A percentile compares a stretch with the other conserved stretches of the same genome.
These are phyloP conservation scores for Boletus sp. DNA, from an alignment of 768 basidiomycete species.

Conservation along the genomic window DNA sequence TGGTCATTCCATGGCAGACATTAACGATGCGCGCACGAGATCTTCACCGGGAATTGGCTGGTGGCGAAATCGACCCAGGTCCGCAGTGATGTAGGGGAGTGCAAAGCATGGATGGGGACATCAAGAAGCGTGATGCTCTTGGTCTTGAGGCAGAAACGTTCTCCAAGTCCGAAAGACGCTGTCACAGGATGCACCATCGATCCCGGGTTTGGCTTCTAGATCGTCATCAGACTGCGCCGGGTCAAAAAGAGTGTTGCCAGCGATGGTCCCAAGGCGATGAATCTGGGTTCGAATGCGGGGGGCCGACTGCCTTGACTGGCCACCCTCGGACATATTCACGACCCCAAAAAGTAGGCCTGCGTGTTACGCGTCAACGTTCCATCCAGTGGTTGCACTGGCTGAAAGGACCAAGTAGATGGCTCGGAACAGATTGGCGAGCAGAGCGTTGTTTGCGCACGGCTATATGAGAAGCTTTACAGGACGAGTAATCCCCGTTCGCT, in stretches of 20 bases:
- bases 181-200: constrained; percentile 9
- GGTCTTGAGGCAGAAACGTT: constrained; percentile 27
- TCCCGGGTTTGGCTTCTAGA: constrained; percentile 2
- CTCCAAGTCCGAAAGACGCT: constrained; percentile 22
- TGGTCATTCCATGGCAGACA: neutral
- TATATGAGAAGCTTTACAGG: constrained; percentile 19
- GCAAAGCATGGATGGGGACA: constrained; percentile 11
- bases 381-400: neutral
- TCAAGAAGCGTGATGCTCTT: constrained; percentile 9
- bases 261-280: neutral
- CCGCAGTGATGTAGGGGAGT: constrained; percentile 25
- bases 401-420: neutral
- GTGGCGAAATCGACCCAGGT: constrained; percentile 11
- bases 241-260: constrained; percentile 3
- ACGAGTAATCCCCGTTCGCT: constrained; percentile 31
- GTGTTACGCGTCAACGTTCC: neutral
- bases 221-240: constrained; percentile 3
- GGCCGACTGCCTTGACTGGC: neutral
- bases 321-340: neutral
- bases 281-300: neutral
- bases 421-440: neutral
- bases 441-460: constrained; percentile 15
- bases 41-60: constrained; percentile 24
- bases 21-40: constrained; percentile 19
- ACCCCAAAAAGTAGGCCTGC: neutral